Base-by-base conservation (phyloP, 257 asterid genomes). In the Jaltomata sinuosa region DNA sequence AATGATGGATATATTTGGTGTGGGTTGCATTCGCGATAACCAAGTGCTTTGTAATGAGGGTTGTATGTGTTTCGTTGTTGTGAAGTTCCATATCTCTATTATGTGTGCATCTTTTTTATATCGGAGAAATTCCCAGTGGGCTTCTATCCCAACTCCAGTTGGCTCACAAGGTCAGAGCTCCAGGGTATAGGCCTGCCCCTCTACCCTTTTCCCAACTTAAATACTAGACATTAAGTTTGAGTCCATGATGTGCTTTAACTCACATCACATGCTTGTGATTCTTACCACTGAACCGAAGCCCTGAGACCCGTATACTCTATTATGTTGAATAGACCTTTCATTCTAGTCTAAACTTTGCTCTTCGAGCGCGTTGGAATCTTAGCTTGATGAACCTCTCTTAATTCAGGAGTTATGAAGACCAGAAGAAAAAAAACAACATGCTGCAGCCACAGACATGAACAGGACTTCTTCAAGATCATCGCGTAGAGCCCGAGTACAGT, bases 381-480 rank as follows among this genome's bases (percentile, higher is more conserved):
- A 31, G 65, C 52, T 15, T 62, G 38, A 18, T 62, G 38, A 18
- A 54, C 2, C 29, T 79, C 16, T 77, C 38, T 84, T 14, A 47
- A 32, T 88, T 85, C 94, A 96, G 98, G 98, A 91, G 57, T 86
- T 88, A 54, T 90, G 89, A 89, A 89, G 91, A 90, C 90, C 85
- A 10, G 98, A 92, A 72, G 97, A 92, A 84, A 82, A 88, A 61
- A 89, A 80, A 71, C 90, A 90, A 85, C 82, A 96, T 62, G 83
- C 81, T 65, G 82, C 89, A 22, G 86, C 67, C 47, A 83, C 88
- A 49, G 97, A 94, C 27, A 67, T 62, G 83, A 91, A 85, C 85
- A 88, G 88, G 84, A 88, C 94, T 83, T 88, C 95, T 65, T 91
- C 96, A 77, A 87, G 92, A 83, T 88, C 94, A 36, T 92, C 90